Evolutionary conservation across 371 early-diverging fungal species (phyloP).

Genomic region (Mortierella sp.): DNA sequence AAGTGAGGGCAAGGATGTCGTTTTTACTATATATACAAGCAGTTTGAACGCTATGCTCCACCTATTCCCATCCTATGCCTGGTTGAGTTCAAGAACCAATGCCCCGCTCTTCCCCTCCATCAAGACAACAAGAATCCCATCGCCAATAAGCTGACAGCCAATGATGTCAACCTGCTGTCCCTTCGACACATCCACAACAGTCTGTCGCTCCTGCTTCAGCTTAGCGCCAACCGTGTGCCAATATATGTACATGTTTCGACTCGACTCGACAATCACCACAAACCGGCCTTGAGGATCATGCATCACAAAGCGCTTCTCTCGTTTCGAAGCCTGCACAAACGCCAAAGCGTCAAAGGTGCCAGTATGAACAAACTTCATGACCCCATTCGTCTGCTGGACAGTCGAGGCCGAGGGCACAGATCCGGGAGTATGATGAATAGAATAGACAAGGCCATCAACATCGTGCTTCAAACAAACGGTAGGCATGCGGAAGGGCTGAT

Average conservation of each 20-base stretch:
- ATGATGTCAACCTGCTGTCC: conserved; percentile 56
- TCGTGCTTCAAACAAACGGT: conserved; percentile 76
- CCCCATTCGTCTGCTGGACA: conserved; percentile 12
- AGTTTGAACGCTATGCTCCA: background rate
- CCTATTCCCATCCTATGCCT: background rate
- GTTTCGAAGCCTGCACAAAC: conserved; percentile 86
- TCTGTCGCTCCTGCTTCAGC: conserved; percentile 38
- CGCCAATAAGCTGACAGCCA: conserved; percentile 61
- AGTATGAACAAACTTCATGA: conserved; percentile 58
- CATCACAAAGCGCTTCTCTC: conserved; percentile 72
- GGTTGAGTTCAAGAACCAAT: conserved; percentile 31
- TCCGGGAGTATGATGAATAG: conserved; percentile 44
- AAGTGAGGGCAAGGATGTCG: too few species aligned
- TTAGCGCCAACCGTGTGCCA: conserved; percentile 55
- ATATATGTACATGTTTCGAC: conserved; percentile 77
- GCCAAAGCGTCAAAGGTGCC: conserved; percentile 80
- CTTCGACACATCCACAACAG: conserved; percentile 47
- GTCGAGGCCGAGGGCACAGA: conserved; percentile 20
- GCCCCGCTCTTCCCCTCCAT: conserved; percentile 61
- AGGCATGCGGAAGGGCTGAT: conserved; percentile 43
- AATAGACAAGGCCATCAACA: conserved; percentile 80
- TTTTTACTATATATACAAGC: too few species aligned
- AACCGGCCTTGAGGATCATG: conserved; percentile 64
- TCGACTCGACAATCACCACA: conserved; percentile 75
- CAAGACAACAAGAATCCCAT: conserved; percentile 58